Conservation (phyloP, 148 eudicot species). For the Vaccinium myrtillus region DNA sequence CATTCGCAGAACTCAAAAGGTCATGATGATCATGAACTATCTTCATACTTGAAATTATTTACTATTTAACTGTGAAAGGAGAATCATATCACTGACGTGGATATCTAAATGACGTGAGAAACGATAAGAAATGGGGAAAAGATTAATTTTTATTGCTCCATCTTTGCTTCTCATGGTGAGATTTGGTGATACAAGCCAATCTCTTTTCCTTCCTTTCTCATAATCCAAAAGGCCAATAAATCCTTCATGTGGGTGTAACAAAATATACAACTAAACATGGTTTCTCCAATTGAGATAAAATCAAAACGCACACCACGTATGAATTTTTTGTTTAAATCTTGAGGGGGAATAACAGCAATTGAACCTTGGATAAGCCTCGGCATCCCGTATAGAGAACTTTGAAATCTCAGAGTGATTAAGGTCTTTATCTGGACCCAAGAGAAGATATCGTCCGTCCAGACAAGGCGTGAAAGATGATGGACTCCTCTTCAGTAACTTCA, state of each 20-base stretch:
- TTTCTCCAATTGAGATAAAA: not conserved
- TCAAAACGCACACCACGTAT: not conserved
- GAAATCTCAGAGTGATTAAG: slow-evolving; percentile 73
- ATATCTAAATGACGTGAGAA: not conserved
- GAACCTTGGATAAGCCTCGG: slow-evolving; percentile 83
- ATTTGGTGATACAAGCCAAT: not conserved
- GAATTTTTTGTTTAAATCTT: not conserved
- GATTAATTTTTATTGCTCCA: not conserved
- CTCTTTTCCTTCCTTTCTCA: not conserved
- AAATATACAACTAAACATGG: not conserved
- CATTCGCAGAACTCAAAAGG: not conserved
- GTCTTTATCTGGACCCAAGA: slow-evolving; percentile 77
- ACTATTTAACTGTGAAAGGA: not conserved
- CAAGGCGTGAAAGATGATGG: slow-evolving; percentile 93
- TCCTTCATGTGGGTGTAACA: not conserved
- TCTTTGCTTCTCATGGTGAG: not conserved
- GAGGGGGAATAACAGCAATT: not conserved
- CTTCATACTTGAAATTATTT: not conserved
- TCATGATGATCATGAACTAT: not conserved
- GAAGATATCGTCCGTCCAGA: slow-evolving; percentile 77
- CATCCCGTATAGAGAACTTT: slow-evolving; percentile 76
- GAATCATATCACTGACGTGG: not conserved
- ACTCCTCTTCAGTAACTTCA: slow-evolving; percentile 73
- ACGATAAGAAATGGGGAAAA: not conserved
- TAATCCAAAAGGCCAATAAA: not conserved